phyloP scores from a whole-genome alignment of 2,329 filamentous ascomycete species.

The Botryotinia narcissicola region DNA sequence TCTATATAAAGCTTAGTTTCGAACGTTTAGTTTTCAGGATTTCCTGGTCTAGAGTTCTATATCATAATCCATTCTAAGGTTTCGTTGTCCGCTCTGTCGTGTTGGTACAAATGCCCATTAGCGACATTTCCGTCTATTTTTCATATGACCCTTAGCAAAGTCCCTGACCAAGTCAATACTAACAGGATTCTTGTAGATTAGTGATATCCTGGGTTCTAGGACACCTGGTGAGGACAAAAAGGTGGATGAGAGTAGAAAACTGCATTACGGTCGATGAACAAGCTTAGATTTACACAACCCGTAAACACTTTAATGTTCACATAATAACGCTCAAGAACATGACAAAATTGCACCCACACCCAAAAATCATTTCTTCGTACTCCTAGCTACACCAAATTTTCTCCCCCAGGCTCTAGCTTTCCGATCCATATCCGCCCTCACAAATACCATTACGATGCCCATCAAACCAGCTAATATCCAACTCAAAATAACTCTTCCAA shows the following conservation, averaged over 20 bases:
- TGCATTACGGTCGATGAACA: not conserved
- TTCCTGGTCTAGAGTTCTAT: not conserved
- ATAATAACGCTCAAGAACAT: not conserved
- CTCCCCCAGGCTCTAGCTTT: slow-evolving; percentile 9
- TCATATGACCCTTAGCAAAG: rapidly evolving
- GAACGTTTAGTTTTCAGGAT: not conserved
- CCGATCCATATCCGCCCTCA: slow-evolving; percentile 15
- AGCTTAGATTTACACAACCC: too few species aligned
- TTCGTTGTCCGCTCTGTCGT: not conserved
- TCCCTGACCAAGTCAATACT: not conserved
- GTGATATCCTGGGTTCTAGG: not conserved
- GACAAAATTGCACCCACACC: not conserved
- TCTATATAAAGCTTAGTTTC: not conserved
- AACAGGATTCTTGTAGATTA: not conserved
- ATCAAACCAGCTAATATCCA: slow-evolving; percentile 6
- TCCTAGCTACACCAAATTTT: slow-evolving; percentile 7
- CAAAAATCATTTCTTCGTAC: not conserved
- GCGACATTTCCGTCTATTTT: not conserved
- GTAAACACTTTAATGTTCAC: not conserved
- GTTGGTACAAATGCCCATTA: not conserved
- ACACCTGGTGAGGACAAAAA: not conserved
- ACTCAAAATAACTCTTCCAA: not conserved
- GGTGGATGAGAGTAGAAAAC: not conserved
- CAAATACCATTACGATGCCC: slow-evolving; percentile 13
- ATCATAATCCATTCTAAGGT: not conserved